These are phyloP conservation scores for Beauveria pseudobassiana DNA, from an alignment of 2,329 filamentous ascomycete genomes.

Conservation along the genomic window DNA sequence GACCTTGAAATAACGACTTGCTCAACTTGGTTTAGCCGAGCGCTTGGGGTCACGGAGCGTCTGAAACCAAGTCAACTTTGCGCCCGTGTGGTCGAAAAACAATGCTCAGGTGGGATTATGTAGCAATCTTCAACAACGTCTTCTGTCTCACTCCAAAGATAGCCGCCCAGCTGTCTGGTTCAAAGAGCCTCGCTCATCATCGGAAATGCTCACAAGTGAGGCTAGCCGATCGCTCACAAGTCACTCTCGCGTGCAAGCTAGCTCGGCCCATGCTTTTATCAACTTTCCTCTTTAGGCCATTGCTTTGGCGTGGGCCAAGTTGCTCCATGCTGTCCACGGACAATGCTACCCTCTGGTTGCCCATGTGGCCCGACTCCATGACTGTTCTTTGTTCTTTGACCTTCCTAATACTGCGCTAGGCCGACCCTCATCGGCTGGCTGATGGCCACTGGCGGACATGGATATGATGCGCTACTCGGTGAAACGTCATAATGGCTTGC, in stretches of 20 bases:
- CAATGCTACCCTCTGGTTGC: not conserved
- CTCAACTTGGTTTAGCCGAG: not conserved
- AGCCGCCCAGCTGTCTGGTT: too few species aligned
- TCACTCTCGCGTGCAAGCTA: not conserved
- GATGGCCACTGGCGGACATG: not conserved
- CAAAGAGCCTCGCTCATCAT: not conserved
- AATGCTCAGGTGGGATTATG: not conserved
- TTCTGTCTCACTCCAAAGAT: too few species aligned
- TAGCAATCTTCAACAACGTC: too few species aligned
- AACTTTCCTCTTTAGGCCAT: constrained; percentile 1
- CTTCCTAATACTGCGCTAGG: constrained; percentile 5
- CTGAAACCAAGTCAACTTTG: not conserved
- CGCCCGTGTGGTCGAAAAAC: not conserved
- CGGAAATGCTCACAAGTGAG: not conserved
- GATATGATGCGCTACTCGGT: not conserved
- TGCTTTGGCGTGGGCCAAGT: not conserved
- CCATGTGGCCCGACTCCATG: not conserved
- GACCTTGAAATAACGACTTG: not conserved
- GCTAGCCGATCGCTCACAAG: not conserved
- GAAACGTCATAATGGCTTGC: not conserved
- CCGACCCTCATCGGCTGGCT: not conserved
- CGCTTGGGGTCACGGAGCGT: not conserved
- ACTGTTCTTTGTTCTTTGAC: not conserved
- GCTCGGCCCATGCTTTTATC: not conserved
- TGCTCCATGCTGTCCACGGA: not conserved